Evolutionary conservation across 768 basidiomycete species (phyloP).

Genomic region (Crepidotus variabilis): DNA sequence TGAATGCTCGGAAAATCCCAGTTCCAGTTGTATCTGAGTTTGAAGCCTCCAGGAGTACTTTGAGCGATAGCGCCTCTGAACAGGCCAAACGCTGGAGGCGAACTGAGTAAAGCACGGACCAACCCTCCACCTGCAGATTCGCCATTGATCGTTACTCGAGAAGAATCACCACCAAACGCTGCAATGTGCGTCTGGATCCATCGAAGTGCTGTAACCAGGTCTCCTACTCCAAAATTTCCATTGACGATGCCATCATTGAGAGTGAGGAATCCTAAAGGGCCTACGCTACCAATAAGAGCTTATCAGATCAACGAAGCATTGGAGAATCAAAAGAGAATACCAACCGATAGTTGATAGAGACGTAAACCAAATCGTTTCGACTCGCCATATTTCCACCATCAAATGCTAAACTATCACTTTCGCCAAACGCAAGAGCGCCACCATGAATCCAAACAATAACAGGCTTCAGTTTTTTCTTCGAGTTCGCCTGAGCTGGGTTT

Average conservation of each 20-base stretch:
- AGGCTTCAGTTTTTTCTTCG: slow-evolving; percentile 25
- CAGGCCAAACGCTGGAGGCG: slow-evolving; percentile 31
- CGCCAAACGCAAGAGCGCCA: slow-evolving; percentile 39
- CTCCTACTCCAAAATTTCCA: slow-evolving; percentile 15
- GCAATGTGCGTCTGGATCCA: slow-evolving; percentile 49
- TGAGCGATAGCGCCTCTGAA: slow-evolving; percentile 30
- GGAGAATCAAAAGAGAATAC: slow-evolving; percentile 14
- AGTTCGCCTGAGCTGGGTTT: slow-evolving; percentile 4
- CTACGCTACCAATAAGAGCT: background rate
- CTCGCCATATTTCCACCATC: slow-evolving; percentile 43
- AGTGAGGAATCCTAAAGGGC: background rate
- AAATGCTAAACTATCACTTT: slow-evolving; percentile 33
- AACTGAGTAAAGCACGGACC: slow-evolving; percentile 33
- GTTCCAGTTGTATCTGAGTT: background rate
- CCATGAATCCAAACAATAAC: slow-evolving; percentile 52
- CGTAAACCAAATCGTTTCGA: slow-evolving; percentile 33
- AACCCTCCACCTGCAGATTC: slow-evolving; percentile 51
- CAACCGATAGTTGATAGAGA: slow-evolving; percentile 40
- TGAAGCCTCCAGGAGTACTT: slow-evolving; percentile 7
- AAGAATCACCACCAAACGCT: slow-evolving; percentile 54
- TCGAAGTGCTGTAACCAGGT: slow-evolving; percentile 45
- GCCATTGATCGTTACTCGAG: slow-evolving; percentile 48
- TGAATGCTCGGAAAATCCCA: background rate
- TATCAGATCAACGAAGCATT: slow-evolving; percentile 11
- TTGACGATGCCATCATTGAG: background rate